A percentile compares a stretch with the other conserved stretches of the same genome.
Evolutionary conservation across 2,329 filamentous ascomycete species (phyloP).

Genomic region (Penicillium frequentans): DNA sequence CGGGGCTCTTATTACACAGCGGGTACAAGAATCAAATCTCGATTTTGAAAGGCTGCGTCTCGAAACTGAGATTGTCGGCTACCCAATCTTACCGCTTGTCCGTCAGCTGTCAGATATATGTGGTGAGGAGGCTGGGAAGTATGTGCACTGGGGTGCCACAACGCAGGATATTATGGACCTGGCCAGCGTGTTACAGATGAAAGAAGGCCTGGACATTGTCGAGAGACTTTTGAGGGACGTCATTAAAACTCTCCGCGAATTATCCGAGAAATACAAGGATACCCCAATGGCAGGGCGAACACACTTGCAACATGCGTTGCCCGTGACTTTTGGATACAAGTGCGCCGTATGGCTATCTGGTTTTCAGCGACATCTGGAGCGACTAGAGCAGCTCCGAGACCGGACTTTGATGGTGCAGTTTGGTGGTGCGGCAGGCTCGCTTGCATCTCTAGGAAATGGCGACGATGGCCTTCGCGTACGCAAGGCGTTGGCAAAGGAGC

Average conservation of each 20-base stretch:
- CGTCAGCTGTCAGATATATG: constrained; percentile 47
- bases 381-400: constrained; percentile 48
- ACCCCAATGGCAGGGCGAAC: constrained; percentile 60
- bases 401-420: constrained; percentile 56
- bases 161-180: constrained; percentile 62
- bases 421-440: constrained; percentile 57
- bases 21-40: constrained; percentile 34
- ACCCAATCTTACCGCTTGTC: constrained; percentile 55
- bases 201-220: constrained; percentile 51
- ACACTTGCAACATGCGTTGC: constrained; percentile 58
- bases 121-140: constrained; percentile 40
- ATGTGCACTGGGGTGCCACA: constrained; percentile 60
- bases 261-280: constrained; percentile 51
- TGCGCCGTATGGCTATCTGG: constrained; percentile 56
- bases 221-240: constrained; percentile 47
- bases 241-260: constrained; percentile 41
- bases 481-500: constrained; percentile 49
- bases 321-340: constrained; percentile 60
- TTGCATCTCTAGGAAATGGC: constrained; percentile 53
- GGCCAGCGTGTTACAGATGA: constrained; percentile 55
- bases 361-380: constrained; percentile 50
- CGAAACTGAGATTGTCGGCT: constrained; percentile 42
- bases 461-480: constrained; percentile 52
- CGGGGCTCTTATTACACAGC: constrained; percentile 38
- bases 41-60: constrained; percentile 45